A percentile compares a stretch with the other conserved stretches of the same genome.
Conservation (phyloP, 148 eudicot genomes). For the Beta vulgaris region DNA sequence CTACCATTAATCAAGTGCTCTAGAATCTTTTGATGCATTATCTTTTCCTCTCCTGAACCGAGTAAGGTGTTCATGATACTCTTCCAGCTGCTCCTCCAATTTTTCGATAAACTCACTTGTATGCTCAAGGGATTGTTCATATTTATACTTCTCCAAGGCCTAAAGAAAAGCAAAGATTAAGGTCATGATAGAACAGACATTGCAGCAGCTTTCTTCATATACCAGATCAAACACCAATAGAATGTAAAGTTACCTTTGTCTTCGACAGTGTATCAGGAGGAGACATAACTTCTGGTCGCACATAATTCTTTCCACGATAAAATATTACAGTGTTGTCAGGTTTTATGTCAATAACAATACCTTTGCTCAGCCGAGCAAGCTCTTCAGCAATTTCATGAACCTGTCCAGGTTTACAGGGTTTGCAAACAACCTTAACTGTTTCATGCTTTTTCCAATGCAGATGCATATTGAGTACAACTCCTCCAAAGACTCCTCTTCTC, state of each 20-base stretch:
- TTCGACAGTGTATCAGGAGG: slow-evolving; percentile 89
- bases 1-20: slow-evolving; percentile 28
- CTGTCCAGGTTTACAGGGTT: slow-evolving; percentile 89
- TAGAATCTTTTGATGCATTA: slow-evolving; percentile 25
- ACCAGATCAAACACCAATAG: background rate
- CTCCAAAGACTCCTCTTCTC: slow-evolving; percentile 97
- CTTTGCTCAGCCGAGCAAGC: slow-evolving; percentile 84
- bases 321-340: slow-evolving; percentile 82
- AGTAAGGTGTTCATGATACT: slow-evolving; percentile 71
- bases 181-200: background rate
- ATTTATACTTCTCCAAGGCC: slow-evolving; percentile 89
- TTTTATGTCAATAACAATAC: slow-evolving; percentile 79
- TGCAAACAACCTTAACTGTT: slow-evolving; percentile 93
- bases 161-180: slow-evolving; percentile 24
- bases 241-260: slow-evolving; percentile 55
- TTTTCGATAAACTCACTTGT: slow-evolving; percentile 89
- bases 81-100: slow-evolving; percentile 88
- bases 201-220: background rate
- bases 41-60: slow-evolving; percentile 48
- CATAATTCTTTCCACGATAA: slow-evolving; percentile 94
- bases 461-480: slow-evolving; percentile 98
- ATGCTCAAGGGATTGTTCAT: slow-evolving; percentile 93
- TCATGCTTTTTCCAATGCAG: slow-evolving; percentile 96
- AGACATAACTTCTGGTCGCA: slow-evolving; percentile 81
- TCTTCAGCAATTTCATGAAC: slow-evolving; percentile 82